Percentiles rank a stretch among this genome's conserved stretches.
Conservation (phyloP, 31 red algal species). For the Porphyra umbilicalis region DNA sequence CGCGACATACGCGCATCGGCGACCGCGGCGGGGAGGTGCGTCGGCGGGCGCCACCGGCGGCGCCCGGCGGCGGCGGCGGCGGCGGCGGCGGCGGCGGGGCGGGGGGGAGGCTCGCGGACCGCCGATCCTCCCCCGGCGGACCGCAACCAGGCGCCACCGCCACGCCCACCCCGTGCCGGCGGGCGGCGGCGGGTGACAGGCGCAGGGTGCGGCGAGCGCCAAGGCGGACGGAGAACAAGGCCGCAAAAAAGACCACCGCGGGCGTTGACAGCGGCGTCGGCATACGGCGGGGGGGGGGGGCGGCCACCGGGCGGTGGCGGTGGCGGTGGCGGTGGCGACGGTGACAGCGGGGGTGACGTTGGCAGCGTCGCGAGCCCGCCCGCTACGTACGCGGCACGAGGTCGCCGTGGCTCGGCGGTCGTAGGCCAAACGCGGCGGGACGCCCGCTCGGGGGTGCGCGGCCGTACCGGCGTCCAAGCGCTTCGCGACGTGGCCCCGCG, state of each 20-base stretch:
- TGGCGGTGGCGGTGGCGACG: background rate
- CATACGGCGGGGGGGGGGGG: background rate
- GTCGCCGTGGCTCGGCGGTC: no score
- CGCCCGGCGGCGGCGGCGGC: background rate
- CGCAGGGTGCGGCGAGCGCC: background rate
- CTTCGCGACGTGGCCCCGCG: no score
- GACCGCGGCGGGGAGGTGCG: background rate
- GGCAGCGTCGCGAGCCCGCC: no score
- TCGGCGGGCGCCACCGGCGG: background rate
- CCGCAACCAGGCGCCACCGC: no score
- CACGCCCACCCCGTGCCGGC: background rate
- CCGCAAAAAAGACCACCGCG: background rate
- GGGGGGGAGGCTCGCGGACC: background rate
- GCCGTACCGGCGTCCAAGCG: no score
- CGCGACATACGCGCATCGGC: background rate
- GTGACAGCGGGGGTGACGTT: background rate
- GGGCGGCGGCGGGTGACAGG: background rate
- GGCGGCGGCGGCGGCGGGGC: background rate
- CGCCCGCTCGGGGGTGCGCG: no score
- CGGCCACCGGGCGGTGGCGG: no score
- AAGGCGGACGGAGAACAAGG: background rate
- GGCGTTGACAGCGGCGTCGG: background rate
- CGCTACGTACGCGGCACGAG: no score
- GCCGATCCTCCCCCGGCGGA: background rate
- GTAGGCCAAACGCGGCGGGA: no score